Evolutionary conservation across 73 alveolate genomes (phyloP).

Genomic region (Diophrys appendiculata): DNA sequence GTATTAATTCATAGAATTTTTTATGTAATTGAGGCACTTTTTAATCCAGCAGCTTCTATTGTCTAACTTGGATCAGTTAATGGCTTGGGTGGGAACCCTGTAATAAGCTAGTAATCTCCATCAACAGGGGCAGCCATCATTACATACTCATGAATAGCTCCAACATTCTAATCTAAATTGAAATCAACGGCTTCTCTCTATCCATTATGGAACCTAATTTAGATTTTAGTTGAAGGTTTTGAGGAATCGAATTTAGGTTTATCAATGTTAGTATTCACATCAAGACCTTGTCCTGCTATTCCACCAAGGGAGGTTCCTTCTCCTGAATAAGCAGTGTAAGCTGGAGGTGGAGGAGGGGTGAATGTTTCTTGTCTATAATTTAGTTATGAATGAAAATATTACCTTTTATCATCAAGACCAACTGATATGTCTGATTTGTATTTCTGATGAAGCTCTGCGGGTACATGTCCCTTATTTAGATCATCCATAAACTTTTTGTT

Average conservation of each 20-base stretch:
- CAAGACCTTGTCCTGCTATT: slow-evolving; percentile 31
- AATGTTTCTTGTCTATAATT: slow-evolving; percentile 56
- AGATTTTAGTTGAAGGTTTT: slow-evolving; percentile 66
- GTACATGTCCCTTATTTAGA: slow-evolving; percentile 71
- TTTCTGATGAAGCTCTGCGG: slow-evolving; percentile 56
- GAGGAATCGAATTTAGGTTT: slow-evolving; percentile 45
- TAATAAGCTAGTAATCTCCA: slow-evolving; percentile 59
- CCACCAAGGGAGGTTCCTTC: slow-evolving; percentile 68
- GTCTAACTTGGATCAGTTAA: slow-evolving; percentile 52
- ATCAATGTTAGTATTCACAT: slow-evolving; percentile 57
- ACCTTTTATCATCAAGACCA: slow-evolving; percentile 64
- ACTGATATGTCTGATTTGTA: slow-evolving; percentile 62
- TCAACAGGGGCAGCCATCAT: slow-evolving; percentile 71
- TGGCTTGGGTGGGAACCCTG: slow-evolving; percentile 84
- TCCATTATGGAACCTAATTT: slow-evolving; percentile 74
- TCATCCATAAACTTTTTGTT: slow-evolving; percentile 68
- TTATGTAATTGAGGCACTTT: slow-evolving; percentile 57
- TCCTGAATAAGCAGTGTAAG: slow-evolving; percentile 76
- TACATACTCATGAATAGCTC: slow-evolving; percentile 65
- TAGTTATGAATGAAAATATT: too few relatives aligned
- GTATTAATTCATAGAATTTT: slow-evolving; percentile 54
- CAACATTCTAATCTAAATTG: slow-evolving; percentile 52
- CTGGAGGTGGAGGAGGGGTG: slow-evolving; percentile 83
- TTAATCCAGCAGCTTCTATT: slow-evolving; percentile 70
- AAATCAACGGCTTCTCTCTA: slow-evolving; percentile 54